phyloP scores from a whole-genome alignment of 208 protist species.

The Polymyxa betae region DNA sequence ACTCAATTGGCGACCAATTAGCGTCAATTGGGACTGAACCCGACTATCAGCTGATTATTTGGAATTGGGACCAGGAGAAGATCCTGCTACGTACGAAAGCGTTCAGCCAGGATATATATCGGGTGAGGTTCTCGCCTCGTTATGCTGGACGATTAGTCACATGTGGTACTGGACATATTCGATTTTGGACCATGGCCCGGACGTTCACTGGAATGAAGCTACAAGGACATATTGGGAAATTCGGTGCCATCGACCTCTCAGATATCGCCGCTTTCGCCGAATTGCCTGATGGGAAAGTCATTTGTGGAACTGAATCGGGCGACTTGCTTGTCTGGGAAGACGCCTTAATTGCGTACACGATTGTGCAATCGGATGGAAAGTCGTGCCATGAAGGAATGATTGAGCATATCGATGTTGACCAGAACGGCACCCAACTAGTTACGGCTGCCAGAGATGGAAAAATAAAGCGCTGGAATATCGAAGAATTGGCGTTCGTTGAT shows the following conservation, averaged over 20 bases:
- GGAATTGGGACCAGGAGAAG: conserved; percentile 85
- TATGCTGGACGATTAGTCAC: conserved; percentile 87
- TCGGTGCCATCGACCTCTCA: conserved; percentile 93
- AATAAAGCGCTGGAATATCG: conserved; percentile 89
- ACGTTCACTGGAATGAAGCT: conserved; percentile 98
- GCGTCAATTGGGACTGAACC: conserved; percentile 88
- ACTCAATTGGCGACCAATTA: conserved; percentile 80
- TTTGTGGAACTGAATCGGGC: conserved; percentile 90
- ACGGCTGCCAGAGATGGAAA: conserved; percentile 91
- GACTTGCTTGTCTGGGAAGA: conserved; percentile 94
- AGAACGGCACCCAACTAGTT: conserved; percentile 75
- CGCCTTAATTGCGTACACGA: conserved; percentile 89
- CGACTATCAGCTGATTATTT: conserved; percentile 93
- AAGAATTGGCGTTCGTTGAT: conserved; percentile 86
- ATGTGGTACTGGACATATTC: conserved; percentile 91
- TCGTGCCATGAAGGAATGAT: conserved; percentile 81
- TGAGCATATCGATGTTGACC: conserved; percentile 81
- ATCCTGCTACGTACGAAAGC: conserved; percentile 92
- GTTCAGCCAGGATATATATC: conserved; percentile 89
- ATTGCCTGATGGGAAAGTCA: conserved; percentile 70
- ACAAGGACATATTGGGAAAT: conserved; percentile 89
- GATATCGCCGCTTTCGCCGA: conserved; percentile 88
- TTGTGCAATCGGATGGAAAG: conserved; percentile 73
- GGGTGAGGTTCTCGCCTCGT: conserved; percentile 85
- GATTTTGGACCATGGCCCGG: conserved; percentile 95